A percentile compares a stretch with the other conserved stretches of the same genome.
Evolutionary conservation across 768 basidiomycete genomes (phyloP).

Genomic region (Russula sp.): DNA sequence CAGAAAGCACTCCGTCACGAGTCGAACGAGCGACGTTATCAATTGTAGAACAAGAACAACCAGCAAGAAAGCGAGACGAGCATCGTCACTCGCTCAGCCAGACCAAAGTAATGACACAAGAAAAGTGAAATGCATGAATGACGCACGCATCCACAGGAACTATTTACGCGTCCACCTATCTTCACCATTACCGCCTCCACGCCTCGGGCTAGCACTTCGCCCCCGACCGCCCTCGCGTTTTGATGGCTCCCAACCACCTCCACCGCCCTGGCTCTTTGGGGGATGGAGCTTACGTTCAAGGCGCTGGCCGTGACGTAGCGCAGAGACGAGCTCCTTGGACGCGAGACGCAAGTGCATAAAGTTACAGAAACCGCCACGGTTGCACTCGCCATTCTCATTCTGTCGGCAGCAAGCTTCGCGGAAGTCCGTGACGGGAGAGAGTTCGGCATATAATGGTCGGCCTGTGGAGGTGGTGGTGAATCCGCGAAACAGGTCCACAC

Average conservation of each 20-base stretch:
- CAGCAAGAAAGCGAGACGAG: background rate
- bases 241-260: conserved; percentile 79
- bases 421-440: conserved; percentile 98
- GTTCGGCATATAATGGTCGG: conserved; percentile 91
- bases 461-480: conserved; percentile 38
- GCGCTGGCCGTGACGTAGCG: conserved; percentile 75
- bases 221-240: conserved; percentile 59
- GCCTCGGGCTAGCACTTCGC: conserved; percentile 69
- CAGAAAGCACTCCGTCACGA: background rate
- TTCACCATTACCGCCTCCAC: conserved; percentile 59
- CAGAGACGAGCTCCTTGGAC: conserved; percentile 72
- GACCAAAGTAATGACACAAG: background rate
- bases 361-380: conserved; percentile 97
- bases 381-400: conserved; percentile 98
- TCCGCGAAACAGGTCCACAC: background rate
- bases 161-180: conserved; percentile 47
- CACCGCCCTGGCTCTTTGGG: conserved; percentile 50
- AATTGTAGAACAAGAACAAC: background rate
- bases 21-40: background rate
- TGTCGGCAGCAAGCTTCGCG: conserved; percentile 98
- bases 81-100: background rate
- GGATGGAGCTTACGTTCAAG: conserved; percentile 75
- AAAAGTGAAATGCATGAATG: background rate
- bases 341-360: conserved; percentile 96
- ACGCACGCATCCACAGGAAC: background rate